A percentile compares a stretch with the other conserved stretches of the same genome.
phyloP scores from a whole-genome alignment of 2,329 filamentous ascomycete species.

The Trichoderma sp. region DNA sequence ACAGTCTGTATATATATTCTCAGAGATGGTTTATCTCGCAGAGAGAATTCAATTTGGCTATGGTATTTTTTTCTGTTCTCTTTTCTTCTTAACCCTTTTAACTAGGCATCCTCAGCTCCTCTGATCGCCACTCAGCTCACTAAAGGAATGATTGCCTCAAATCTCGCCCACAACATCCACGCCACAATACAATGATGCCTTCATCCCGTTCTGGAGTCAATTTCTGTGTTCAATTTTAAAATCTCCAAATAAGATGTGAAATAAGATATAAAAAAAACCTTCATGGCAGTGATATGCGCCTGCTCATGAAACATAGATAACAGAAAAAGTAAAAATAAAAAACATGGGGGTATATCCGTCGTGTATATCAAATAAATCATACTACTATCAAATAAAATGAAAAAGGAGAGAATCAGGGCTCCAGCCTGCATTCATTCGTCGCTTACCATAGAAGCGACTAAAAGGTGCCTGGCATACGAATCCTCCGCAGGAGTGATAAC shows the following conservation, averaged over 20 bases:
- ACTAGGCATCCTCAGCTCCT: not conserved
- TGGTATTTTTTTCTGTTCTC: not conserved
- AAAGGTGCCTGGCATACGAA: conserved; percentile 27
- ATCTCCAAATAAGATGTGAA: not conserved
- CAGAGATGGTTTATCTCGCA: not conserved
- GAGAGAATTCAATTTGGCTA: conserved; percentile 10
- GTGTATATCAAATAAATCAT: conserved; percentile 33
- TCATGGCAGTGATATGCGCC: conserved; percentile 14
- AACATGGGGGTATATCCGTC: conserved; percentile 41
- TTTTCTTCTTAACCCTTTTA: not conserved
- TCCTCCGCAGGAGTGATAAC: conserved; percentile 28
- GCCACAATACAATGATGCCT: not conserved
- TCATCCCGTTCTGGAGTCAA: not conserved
- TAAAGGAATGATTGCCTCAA: not conserved
- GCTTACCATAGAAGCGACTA: conserved; percentile 14
- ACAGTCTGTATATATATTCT: not conserved
- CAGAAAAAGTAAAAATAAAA: conserved; percentile 28
- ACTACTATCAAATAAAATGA: not conserved
- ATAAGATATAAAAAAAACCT: not conserved
- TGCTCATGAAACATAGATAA: conserved; percentile 29
- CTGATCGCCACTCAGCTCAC: not conserved
- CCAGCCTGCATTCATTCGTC: conserved; percentile 21
- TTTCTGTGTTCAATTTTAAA: not conserved
- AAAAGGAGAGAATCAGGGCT: conserved; percentile 22
- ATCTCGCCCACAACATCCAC: not conserved